phyloP scores from a whole-genome alignment of 345 rosid genomes.

The Salix exigua region DNA sequence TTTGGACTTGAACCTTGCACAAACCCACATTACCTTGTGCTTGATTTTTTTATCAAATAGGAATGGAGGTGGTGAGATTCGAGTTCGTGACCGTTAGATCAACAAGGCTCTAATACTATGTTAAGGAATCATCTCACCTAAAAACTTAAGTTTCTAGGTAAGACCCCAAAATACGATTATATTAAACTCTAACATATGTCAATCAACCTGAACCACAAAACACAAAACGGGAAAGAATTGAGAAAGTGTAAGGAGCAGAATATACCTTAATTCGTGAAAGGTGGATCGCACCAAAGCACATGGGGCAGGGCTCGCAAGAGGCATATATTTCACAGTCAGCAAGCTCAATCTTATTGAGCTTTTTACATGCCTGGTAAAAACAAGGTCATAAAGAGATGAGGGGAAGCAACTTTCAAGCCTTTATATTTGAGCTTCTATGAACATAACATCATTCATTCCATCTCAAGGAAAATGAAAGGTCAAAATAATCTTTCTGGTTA shows the following conservation, averaged over 20 bases:
- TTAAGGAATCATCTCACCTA: too few species aligned
- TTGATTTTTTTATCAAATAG: too few species aligned
- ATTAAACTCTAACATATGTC: too few species aligned
- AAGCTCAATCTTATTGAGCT: constrained; percentile 53
- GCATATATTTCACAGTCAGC: constrained; percentile 69
- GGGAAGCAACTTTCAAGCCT: neutral
- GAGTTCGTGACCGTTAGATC: too few species aligned
- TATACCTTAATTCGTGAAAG: constrained; percentile 55
- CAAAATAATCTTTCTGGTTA: neutral
- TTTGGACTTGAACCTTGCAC: too few species aligned
- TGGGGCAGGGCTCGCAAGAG: constrained; percentile 67
- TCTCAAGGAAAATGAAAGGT: neutral
- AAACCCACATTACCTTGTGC: too few species aligned
- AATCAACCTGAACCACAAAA: neutral
- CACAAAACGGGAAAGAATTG: neutral
- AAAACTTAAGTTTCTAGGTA: too few species aligned
- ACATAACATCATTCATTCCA: neutral
- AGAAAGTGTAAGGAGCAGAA: neutral
- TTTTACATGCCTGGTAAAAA: constrained; percentile 52
- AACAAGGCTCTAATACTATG: too few species aligned
- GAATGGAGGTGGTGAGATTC: too few species aligned
- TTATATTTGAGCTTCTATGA: neutral
- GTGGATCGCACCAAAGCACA: constrained; percentile 73
- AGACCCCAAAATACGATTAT: too few species aligned
- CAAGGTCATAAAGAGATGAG: neutral